Evolutionary conservation across 2,329 filamentous ascomycete species (phyloP).

Genomic region (Trichothecium sympodiale): DNA sequence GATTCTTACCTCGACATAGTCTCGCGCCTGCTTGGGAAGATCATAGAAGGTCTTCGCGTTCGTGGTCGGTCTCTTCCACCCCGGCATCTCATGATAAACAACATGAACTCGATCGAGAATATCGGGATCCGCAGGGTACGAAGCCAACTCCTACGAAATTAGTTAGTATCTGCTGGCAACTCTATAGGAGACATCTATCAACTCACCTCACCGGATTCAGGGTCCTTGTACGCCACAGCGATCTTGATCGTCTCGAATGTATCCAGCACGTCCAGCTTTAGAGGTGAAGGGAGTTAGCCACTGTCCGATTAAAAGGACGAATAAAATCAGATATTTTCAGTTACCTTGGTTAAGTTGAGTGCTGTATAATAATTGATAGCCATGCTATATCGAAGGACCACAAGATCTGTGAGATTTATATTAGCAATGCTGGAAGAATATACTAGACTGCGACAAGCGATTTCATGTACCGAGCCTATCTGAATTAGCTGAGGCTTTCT

Average conservation of each 20-base stretch:
- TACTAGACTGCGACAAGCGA: too few species aligned
- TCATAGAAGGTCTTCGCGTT: slow-evolving; percentile 48
- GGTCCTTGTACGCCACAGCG: slow-evolving; percentile 61
- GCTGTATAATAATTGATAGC: slow-evolving; percentile 61
- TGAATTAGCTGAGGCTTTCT: too few species aligned
- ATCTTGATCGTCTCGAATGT: slow-evolving; percentile 65
- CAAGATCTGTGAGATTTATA: slow-evolving; percentile 49
- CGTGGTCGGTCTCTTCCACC: slow-evolving; percentile 57
- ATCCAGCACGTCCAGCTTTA: slow-evolving; percentile 45
- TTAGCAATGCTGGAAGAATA: too few species aligned
- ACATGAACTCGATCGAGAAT: slow-evolving; percentile 49
- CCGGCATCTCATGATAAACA: slow-evolving; percentile 56
- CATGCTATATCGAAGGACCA: slow-evolving; percentile 48
- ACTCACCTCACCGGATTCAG: too few species aligned
- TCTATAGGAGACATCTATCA: too few species aligned
- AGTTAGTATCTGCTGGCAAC: too few species aligned
- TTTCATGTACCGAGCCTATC: too few species aligned
- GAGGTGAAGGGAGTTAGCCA: slow-evolving; percentile 9
- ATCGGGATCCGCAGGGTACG: slow-evolving; percentile 54
- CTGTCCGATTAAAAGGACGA: too few species aligned
- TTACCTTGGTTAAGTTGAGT: slow-evolving; percentile 44
- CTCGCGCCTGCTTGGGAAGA: slow-evolving; percentile 51
- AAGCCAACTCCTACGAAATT: slow-evolving; percentile 33
- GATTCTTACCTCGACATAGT: slow-evolving; percentile 43
- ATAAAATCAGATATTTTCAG: too few species aligned